Base-by-base conservation (phyloP, 2,329 filamentous ascomycete species). In the Zasmidium cellare region DNA sequence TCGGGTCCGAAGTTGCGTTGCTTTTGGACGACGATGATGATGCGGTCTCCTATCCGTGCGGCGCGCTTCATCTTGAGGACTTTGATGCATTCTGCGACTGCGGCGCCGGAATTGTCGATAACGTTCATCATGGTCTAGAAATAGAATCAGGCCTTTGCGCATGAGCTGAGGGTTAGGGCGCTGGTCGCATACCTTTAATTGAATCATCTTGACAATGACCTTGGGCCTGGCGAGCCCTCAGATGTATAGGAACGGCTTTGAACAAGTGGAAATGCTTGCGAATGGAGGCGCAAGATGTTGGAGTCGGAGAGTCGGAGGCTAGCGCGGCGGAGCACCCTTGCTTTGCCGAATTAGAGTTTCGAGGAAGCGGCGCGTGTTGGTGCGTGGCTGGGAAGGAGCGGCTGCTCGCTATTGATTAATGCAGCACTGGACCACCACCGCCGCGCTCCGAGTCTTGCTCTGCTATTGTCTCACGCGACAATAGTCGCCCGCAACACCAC, bases 51-150 rank as follows among this genome's bases (percentile, higher is more conserved):
- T 72, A 99, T 92, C 72, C 87, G 88, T 59, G 93, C 94, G 71
- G 88, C 86, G 67, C 87, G 82, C 80, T 97, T 96, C 80, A 93
- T 94, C 72, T 91, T 91, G 71, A 99, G 82, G 63, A 97, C 89
- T 74, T 93, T 89, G 75, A 89, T 90, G 80, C 94, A 99, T 81
- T 99, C 94, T 79, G 97, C 94, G 67, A 99, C 83, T 70, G 94
- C 92, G 68, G 94, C 94, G 74, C 94, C 94, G 65, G 94, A 97
- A 82, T 97, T 99, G 88, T 99, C 94, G 86, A 99, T 97, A 87
- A 94, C 97, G 80, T 94, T 97, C 71, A 99, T 85, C 86, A 99
- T 91, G 74, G 92, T 90, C 94, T 97, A 67, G n/a, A 14, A n/a
- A 18, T 6, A 18, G 35, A 5, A 31, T 31, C 28, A 31, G 28